Evolutionary conservation across 768 basidiomycete genomes (phyloP).

Genomic region (Nidularia pulvinata): DNA sequence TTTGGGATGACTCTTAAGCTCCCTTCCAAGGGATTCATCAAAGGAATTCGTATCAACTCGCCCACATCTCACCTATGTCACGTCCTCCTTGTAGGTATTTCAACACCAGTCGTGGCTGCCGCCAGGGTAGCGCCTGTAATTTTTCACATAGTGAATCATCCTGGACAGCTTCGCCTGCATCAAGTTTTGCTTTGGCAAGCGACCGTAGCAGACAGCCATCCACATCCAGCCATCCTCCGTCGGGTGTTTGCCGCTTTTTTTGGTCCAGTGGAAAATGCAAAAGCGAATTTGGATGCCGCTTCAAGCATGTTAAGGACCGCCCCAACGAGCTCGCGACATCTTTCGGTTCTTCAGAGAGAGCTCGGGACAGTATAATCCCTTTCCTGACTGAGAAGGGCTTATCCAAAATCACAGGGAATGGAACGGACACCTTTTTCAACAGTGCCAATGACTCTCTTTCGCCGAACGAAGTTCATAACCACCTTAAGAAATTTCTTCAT

Average conservation of each 20-base stretch:
- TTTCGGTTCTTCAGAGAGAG: constrained; percentile 1
- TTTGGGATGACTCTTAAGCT: too few species aligned
- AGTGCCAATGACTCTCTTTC: constrained; percentile 20
- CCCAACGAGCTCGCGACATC: constrained; percentile 1
- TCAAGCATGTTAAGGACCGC: constrained; percentile 24
- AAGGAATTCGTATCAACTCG: too few species aligned
- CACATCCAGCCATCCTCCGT: constrained; percentile 13
- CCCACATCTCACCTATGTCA: too few species aligned
- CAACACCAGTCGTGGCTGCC: constrained; percentile 43
- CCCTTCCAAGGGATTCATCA: too few species aligned
- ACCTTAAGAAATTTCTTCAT: constrained; percentile 37
- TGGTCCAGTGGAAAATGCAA: constrained; percentile 47
- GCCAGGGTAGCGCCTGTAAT: constrained; percentile 34
- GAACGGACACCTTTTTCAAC: constrained; percentile 41
- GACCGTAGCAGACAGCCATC: constrained; percentile 3
- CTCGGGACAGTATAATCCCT: constrained; percentile 27
- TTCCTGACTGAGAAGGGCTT: constrained; percentile 46
- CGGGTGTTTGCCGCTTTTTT: constrained; percentile 42
- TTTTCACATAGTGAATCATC: constrained; percentile 20
- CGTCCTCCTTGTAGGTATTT: constrained; percentile 30
- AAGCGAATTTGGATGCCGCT: constrained; percentile 44
- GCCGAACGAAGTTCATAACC: constrained; percentile 46
- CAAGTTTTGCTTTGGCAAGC: background rate
- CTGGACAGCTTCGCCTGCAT: constrained; percentile 1
- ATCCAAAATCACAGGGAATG: constrained; percentile 36